A percentile compares a stretch with the other conserved stretches of the same genome.
Conservation (phyloP, 176 grass and related monocot genomes). For the Musa acuminata region DNA sequence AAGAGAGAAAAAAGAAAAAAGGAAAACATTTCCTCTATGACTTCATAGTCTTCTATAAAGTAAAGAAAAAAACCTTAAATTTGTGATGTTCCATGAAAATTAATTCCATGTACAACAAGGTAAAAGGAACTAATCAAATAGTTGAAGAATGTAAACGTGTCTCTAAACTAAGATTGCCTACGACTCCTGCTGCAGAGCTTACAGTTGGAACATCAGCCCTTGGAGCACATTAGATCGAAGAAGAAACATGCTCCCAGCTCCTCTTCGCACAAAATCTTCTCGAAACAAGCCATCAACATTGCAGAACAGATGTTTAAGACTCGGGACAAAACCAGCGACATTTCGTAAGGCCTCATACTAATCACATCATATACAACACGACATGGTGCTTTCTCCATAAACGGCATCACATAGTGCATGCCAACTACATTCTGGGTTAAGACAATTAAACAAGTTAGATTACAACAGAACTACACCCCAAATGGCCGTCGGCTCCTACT, state of each 20-base stretch:
- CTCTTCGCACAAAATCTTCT: background rate
- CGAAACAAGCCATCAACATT: no score
- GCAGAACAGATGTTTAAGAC: background rate
- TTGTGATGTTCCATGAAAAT: no score
- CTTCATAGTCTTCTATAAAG: no score
- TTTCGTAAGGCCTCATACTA: constrained; percentile 8
- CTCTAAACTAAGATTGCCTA: background rate
- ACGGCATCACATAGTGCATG: constrained; percentile 5
- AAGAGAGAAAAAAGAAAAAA: no score
- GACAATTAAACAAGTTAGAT: constrained; percentile 1
- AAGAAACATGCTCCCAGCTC: background rate
- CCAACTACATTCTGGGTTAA: background rate
- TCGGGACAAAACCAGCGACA: background rate
- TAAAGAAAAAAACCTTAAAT: no score
- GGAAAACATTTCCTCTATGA: no score
- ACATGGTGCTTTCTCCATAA: background rate
- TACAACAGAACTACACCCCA: background rate
- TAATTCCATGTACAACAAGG: background rate
- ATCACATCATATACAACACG: constrained; percentile 33
- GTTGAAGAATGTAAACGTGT: background rate
- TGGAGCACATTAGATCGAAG: background rate
- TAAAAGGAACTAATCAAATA: background rate
- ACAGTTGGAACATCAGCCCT: background rate
- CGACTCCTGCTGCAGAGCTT: background rate
- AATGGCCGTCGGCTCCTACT: background rate